phyloP scores from a whole-genome alignment of 352 stramenopile genomes.

The Globisporangium canariense region DNA sequence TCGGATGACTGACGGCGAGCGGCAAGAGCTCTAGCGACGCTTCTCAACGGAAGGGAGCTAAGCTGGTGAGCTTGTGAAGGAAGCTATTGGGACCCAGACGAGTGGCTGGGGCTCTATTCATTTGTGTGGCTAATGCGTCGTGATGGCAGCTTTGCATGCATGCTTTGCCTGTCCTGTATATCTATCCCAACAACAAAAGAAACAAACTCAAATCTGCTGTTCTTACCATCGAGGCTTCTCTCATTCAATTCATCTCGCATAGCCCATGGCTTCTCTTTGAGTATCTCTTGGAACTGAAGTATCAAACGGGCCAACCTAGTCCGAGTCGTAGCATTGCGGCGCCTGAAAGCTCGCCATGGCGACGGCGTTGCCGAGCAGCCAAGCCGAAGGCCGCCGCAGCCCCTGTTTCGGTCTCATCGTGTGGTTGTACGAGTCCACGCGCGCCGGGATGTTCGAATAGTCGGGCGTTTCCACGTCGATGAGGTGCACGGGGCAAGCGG shows the following conservation, averaged over 20 bases:
- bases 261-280: no score
- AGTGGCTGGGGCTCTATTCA: not conserved
- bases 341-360: not conserved
- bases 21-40: slow-evolving; percentile 4
- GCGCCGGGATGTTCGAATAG: slow-evolving; percentile 49
- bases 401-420: slow-evolving; percentile 39
- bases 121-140: not conserved
- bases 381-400: slow-evolving; percentile 51
- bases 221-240: not conserved
- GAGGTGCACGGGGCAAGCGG: slow-evolving; percentile 63
- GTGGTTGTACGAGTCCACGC: slow-evolving; percentile 64
- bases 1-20: slow-evolving; percentile 28
- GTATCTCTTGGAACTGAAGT: not conserved
- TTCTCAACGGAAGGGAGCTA: not conserved
- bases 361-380: slow-evolving; percentile 26
- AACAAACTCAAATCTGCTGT: no score
- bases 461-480: slow-evolving; percentile 51
- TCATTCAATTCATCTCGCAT: no score
- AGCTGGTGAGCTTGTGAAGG: not conserved
- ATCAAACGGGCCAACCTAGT: not conserved
- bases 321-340: slow-evolving; percentile 8
- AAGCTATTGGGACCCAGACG: not conserved
- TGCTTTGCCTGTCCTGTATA: slow-evolving; percentile 3
- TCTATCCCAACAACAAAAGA: not conserved
- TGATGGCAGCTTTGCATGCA: not conserved